A percentile compares a stretch with the other conserved stretches of the same genome.
Conservation (phyloP, 148 eudicot genomes). For the Rhododendron simsii region DNA sequence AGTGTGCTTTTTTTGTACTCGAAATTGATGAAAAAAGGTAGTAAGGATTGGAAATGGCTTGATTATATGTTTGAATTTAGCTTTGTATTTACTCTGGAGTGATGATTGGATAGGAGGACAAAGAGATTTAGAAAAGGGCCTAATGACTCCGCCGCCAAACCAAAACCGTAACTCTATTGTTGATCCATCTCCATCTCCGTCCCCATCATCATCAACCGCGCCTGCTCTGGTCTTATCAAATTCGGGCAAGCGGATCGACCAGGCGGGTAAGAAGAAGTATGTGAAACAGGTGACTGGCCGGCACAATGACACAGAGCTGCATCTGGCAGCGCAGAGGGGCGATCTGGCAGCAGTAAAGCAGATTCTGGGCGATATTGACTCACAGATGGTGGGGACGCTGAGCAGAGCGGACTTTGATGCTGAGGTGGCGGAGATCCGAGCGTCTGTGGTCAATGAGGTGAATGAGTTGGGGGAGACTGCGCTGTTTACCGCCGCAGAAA, state of each 20-base stretch:
- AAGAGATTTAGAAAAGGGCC: conserved; percentile 38
- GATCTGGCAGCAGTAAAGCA: conserved; percentile 68
- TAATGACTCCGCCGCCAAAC: conserved; percentile 18
- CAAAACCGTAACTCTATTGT: conserved; percentile 16
- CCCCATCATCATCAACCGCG: conserved; percentile 40
- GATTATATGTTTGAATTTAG: not conserved
- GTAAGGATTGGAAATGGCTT: not conserved
- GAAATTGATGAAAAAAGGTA: not conserved
- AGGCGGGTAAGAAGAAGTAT: conserved; percentile 80
- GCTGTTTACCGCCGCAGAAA: conserved; percentile 63
- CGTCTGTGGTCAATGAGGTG: conserved; percentile 68
- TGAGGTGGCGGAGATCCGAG: conserved; percentile 66
- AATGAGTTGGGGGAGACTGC: conserved; percentile 84
- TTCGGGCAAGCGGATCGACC: conserved; percentile 84
- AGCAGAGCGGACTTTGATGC: conserved; percentile 65
- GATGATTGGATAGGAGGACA: conserved; percentile 22
- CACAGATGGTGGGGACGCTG: conserved; percentile 59
- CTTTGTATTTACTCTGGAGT: not conserved
- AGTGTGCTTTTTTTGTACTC: not conserved
- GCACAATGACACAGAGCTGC: conserved; percentile 79
- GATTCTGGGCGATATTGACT: conserved; percentile 55
- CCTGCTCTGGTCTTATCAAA: conserved; percentile 76
- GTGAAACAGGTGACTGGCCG: conserved; percentile 88
- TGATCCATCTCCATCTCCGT: conserved; percentile 41
- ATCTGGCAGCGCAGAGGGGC: conserved; percentile 82